phyloP scores from a whole-genome alignment of 1,284 basidiomycete genomes.

The Waitea zeae region DNA sequence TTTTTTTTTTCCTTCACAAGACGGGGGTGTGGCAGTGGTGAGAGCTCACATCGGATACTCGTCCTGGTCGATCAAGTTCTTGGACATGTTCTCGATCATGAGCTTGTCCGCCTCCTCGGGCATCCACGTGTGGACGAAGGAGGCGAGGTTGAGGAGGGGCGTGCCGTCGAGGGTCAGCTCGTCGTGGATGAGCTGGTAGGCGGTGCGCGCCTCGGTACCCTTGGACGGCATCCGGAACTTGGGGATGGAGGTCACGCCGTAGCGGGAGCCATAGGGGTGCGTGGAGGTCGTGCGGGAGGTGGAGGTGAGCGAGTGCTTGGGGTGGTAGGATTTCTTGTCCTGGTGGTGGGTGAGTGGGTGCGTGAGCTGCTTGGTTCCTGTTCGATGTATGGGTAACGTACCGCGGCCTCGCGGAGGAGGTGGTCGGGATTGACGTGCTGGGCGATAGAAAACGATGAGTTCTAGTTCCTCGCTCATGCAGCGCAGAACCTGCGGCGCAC shows the following conservation, averaged over 20 bases:
- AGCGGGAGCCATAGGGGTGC: conserved; percentile 45
- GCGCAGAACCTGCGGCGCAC: conserved; percentile 11
- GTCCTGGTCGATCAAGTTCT: conserved; percentile 84
- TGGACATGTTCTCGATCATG: conserved; percentile 72
- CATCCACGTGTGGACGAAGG: conserved; percentile 46
- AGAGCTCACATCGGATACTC: conserved; percentile 70
- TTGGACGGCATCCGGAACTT: conserved; percentile 51
- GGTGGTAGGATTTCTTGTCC: conserved; percentile 28
- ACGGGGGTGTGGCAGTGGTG: conserved; percentile 3
- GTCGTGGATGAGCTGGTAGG: conserved; percentile 75
- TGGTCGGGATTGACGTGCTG: conserved; percentile 50
- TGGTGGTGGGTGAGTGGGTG: conserved; percentile 9
- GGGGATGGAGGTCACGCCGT: conserved; percentile 43
- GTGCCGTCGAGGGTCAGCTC: conserved; percentile 72
- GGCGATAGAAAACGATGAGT: no score
- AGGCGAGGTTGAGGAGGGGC: conserved; percentile 71
- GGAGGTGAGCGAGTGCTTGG: conserved; percentile 20
- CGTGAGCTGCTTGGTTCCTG: no score
- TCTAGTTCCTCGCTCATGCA: conserved; percentile 1
- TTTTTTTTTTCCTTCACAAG: no score
- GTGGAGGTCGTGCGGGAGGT: conserved; percentile 14
- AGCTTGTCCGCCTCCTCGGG: conserved; percentile 51
- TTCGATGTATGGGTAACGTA: conserved; percentile 10
- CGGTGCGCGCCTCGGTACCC: conserved; percentile 36
- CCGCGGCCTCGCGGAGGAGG: conserved; percentile 38